phyloP scores from a whole-genome alignment of 129 eudicot genomes.

The Daucus carota region DH1_v3.0 NC_030385.2:43276501-43277000 shows the following conservation, averaged over 20 bases:
- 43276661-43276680: not conserved
- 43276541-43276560: not conserved
- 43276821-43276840: not conserved
- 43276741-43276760: not conserved
- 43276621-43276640: not conserved
- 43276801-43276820: not conserved
- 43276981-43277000: slow-evolving; percentile 53
- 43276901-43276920: slow-evolving; percentile 71
- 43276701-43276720: not conserved
- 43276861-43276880: slow-evolving; percentile 38
- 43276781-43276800: not conserved
- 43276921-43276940: slow-evolving; percentile 71
- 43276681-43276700: no score
- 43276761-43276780: not conserved
- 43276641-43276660: not conserved
- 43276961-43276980: slow-evolving; percentile 62
- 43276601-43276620: not conserved
- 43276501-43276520: not conserved
- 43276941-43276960: slow-evolving; percentile 69
- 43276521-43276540: not conserved
- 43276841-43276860: not conserved
- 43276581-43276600: not conserved
- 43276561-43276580: not conserved
- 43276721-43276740: not conserved
- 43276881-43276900: slow-evolving; percentile 85